phyloP scores from a whole-genome alignment of 2,329 filamentous ascomycete genomes.

The Pseudogymnoascus sp. region DNA sequence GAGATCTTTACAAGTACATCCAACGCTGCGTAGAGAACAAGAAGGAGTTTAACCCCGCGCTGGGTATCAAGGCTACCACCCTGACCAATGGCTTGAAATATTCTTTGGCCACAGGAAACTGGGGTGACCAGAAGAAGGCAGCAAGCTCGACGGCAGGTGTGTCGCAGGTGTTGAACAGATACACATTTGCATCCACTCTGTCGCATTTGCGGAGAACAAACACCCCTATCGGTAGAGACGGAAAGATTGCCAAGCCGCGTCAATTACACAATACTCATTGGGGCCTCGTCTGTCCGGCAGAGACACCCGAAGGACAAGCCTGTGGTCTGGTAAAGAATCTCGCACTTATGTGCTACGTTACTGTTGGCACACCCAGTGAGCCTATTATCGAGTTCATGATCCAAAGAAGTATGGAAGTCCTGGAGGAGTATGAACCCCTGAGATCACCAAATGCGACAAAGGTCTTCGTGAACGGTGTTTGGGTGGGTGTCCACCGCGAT shows the following conservation, averaged over 20 bases:
- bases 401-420: conserved; percentile 87
- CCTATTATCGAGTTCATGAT: conserved; percentile 95
- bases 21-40: conserved; percentile 87
- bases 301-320: conserved; percentile 96
- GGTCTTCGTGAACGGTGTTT: conserved; percentile 95
- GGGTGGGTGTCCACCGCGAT: conserved; percentile 92
- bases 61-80: conserved; percentile 86
- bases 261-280: conserved; percentile 98
- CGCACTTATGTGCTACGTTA: conserved; percentile 97
- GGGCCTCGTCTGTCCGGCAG: conserved; percentile 93
- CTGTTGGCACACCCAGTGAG: conserved; percentile 83
- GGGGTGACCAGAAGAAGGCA: conserved; percentile 99
- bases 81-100: conserved; percentile 94
- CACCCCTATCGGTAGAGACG: conserved; percentile 94
- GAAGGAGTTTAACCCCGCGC: conserved; percentile 80
- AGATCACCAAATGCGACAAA: conserved; percentile 90
- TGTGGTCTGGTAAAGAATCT: conserved; percentile 98
- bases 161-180: conserved; percentile 94
- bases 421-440: conserved; percentile 88
- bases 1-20: conserved; percentile 84
- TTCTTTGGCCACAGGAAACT: conserved; percentile 94
- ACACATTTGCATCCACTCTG: conserved; percentile 92
- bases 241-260: conserved; percentile 94
- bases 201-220: conserved; percentile 97
- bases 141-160: conserved; percentile 92